Percentiles rank a stretch among this genome's conserved stretches.
Evolutionary conservation across 2,329 filamentous ascomycete genomes (phyloP).

Genomic region (Cercospora brassicicola): DNA sequence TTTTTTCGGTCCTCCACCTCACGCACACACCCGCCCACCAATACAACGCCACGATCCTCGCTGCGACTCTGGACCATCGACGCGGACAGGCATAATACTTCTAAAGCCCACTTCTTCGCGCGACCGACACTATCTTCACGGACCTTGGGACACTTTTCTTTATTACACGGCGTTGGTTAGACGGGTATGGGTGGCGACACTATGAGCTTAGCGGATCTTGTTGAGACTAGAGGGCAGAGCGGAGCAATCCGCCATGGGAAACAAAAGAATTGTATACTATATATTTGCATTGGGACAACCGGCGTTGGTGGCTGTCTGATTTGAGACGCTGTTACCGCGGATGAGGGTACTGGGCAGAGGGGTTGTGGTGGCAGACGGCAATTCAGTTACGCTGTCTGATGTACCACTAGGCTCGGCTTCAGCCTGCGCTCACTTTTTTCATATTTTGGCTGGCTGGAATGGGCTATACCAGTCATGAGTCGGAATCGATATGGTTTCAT

Average conservation of each 20-base stretch:
- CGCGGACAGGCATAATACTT: constrained; percentile 9
- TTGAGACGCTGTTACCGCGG: constrained; percentile 3
- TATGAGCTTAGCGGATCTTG: constrained; percentile 17
- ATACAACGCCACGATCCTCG: constrained; percentile 3
- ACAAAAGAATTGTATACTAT: constrained; percentile 24
- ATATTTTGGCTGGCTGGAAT: background rate
- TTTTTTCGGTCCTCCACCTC: constrained; percentile 14
- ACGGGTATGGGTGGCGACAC: constrained; percentile 24
- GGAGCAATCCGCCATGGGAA: constrained; percentile 26
- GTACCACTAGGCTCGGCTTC: background rate
- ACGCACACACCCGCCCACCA: constrained; percentile 1
- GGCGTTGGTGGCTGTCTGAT: constrained; percentile 20
- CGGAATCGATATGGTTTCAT: background rate
- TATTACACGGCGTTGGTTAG: constrained; percentile 24
- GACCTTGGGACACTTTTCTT: constrained; percentile 13
- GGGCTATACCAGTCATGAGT: background rate
- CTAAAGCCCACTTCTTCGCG: background rate
- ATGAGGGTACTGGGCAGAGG: background rate
- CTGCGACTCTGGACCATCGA: constrained; percentile 1
- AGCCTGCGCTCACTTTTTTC: background rate
- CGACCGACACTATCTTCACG: constrained; percentile 14
- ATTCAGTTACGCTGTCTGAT: constrained; percentile 3
- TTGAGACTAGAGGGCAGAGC: constrained; percentile 24
- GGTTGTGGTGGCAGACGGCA: constrained; percentile 5
- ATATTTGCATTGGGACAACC: constrained; percentile 16